These are phyloP conservation scores for Eucalyptus fibrosa DNA, from an alignment of 345 rosid genomes.

Conservation along the genomic window DNA sequence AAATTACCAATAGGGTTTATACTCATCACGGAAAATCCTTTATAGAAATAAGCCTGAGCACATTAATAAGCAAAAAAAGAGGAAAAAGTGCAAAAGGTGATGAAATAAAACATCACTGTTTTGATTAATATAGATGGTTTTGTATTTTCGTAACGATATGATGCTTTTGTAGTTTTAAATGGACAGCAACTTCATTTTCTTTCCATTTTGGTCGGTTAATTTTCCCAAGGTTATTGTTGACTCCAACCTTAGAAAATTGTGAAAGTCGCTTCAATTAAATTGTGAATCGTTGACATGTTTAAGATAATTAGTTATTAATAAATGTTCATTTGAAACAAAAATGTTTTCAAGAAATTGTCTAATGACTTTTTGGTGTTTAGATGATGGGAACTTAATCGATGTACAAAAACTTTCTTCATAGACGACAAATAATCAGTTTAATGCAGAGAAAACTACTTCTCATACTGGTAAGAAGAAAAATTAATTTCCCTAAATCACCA, in stretches of 20 bases:
- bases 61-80: neutral
- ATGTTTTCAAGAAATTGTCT: accelerated
- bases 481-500: too few species aligned
- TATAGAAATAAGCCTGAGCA: accelerated
- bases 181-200: accelerated
- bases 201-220: accelerated
- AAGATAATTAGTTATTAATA: neutral
- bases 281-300: neutral
- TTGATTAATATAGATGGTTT: accelerated
- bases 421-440: accelerated
- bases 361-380: too few species aligned
- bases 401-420: accelerated
- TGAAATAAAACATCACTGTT: neutral
- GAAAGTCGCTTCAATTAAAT: neutral
- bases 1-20: neutral
- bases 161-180: neutral
- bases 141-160: accelerated
- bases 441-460: accelerated
- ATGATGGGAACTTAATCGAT: too few species aligned
- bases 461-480: too few species aligned
- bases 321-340: accelerated
- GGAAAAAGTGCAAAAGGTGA: accelerated
- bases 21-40: neutral
- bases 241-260: neutral
- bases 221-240: accelerated